Evolutionary conservation across 306 rosid genomes (phyloP).

Genomic region (Albizia julibrissin): DNA sequence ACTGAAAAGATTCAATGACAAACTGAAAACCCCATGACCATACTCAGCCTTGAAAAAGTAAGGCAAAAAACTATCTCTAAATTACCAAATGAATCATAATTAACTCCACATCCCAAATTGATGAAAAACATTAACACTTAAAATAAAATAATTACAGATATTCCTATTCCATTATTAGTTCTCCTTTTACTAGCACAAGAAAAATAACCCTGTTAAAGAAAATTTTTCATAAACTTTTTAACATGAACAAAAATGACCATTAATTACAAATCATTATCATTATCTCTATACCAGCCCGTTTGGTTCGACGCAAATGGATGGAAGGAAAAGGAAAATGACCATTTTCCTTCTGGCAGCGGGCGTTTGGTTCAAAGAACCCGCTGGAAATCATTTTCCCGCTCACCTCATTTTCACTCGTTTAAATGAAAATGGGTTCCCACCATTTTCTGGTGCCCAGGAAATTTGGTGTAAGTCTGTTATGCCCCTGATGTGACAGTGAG

Average conservation of each 20-base stretch:
- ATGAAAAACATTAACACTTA: not conserved
- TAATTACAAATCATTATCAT: not conserved
- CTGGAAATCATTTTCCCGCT: too few relatives aligned
- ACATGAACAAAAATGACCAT: not conserved
- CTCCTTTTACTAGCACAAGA: constrained; percentile 3
- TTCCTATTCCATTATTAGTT: not conserved
- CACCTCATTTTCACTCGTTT: too few relatives aligned
- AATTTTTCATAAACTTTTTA: not conserved
- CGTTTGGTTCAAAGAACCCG: too few relatives aligned
- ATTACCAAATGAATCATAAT: not conserved
- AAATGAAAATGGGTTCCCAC: too few relatives aligned
- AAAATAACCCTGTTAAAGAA: constrained; percentile 11
- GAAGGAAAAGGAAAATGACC: too few relatives aligned
- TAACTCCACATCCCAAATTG: not conserved
- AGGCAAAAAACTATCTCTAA: not conserved
- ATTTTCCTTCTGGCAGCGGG: too few relatives aligned
- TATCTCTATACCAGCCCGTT: not conserved
- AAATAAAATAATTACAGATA: not conserved
- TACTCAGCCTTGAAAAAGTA: not conserved
- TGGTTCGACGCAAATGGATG: too few relatives aligned
- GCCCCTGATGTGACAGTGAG: too few relatives aligned
- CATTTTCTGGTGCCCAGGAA: too few relatives aligned
- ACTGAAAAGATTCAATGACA: not conserved
- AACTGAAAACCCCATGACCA: not conserved
- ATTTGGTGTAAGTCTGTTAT: too few relatives aligned